Evolutionary conservation across 306 rosid species (phyloP).

Genomic region (Sechiopsis laciniata): DNA sequence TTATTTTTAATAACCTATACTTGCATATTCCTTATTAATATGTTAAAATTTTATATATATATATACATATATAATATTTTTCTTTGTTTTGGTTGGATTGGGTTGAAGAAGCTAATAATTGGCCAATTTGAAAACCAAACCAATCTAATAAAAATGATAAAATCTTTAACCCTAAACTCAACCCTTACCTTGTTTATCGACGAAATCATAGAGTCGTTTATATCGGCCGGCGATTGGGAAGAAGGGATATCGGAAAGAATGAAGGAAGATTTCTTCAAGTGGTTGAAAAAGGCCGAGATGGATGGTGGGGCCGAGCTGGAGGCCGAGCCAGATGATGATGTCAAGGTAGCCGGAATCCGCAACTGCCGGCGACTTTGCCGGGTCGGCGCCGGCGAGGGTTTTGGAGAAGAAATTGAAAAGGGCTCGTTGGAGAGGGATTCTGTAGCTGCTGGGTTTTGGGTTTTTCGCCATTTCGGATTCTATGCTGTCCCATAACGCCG

Average conservation of each 20-base stretch:
- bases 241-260: conserved; percentile 69
- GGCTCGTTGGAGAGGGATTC: conserved; percentile 45
- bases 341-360: conserved; percentile 48
- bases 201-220: conserved; percentile 45
- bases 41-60: too few species aligned
- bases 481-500: conserved; percentile 46
- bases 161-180: too few species aligned
- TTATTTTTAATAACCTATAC: too few species aligned
- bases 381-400: conserved; percentile 55
- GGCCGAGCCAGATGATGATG: conserved; percentile 70
- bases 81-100: too few species aligned
- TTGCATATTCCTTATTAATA: too few species aligned
- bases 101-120: too few species aligned
- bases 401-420: conserved; percentile 58
- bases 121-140: too few species aligned
- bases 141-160: too few species aligned
- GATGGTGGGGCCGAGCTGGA: conserved; percentile 69
- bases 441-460: conserved; percentile 21
- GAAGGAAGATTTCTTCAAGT: conserved; percentile 74
- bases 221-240: conserved; percentile 63
- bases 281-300: conserved; percentile 63
- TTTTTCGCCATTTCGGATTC: conserved; percentile 45
- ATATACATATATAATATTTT: too few species aligned
- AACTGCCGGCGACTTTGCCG: conserved; percentile 44
- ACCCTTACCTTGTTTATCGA: conserved; percentile 62